Evolutionary conservation across 805 yeast species (phyloP), one percentile per base, ranked within the genome.

Genomic region (Starmerella riodocensis): DNA sequence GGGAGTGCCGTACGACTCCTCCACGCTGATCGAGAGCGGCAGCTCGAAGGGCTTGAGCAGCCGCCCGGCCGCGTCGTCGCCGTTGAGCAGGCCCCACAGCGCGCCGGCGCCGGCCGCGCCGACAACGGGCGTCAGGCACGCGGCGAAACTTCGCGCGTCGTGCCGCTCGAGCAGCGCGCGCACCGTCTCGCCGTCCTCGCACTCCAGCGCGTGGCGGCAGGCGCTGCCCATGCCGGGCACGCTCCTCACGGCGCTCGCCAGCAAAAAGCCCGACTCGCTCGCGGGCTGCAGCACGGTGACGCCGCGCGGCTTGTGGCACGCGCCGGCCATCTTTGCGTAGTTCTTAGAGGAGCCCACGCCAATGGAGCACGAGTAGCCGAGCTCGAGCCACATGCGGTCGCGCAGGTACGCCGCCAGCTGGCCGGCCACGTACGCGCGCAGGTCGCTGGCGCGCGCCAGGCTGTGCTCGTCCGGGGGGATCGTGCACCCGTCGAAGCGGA

Each of bases 241-340:
- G 14, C 35, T 29, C 3, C 36, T 14, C 3, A 55, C 20, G 6
- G 40, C 45, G 22, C 20, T 18, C 6, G 41, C 18, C 13, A 37
- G 45, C 22, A 57, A 27, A 32, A 49, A 56, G 19, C 42, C 49
- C n/a, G 34, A 45, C 29, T 42, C 50, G 22, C 42, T 34, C 2
- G 48, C 52, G 0, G 58, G 55, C 13, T 51, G 17, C n/a, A 57
- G 35, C 2, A 53, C 41, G 1, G 58, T 42, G 36, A 55, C 46
- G 1, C 61, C 60, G 6, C 33, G 23, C 1, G 62, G 62, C 31
- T 57, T 57, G 42, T 54, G 50, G n/a, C 32, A n/a, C 6, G 42
- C 38, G 16, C 57, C 48, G 3, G 47, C 53, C 50, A 57, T 53
- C 36, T 57, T 57, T 20, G 61, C 58, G 16, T 50, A 29, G 5